Evolutionary conservation across 2,329 filamentous ascomycete species (phyloP), one percentile per base, ranked within the genome.

Genomic region (Claviceps capensis): DNA sequence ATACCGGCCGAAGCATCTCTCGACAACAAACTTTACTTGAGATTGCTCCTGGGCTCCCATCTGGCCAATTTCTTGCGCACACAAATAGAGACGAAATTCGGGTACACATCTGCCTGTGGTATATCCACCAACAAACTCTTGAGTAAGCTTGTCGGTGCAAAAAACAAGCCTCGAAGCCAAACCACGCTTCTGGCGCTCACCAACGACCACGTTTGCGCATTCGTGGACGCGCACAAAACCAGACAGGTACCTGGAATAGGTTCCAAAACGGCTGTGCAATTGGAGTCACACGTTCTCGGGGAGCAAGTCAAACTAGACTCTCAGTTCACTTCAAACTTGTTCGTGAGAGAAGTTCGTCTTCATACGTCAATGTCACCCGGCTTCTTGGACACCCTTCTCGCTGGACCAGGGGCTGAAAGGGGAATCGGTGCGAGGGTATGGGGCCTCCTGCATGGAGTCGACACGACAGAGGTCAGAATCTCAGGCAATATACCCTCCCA

Each of bases 121-220:
- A 81, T 97, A 22, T 85, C 89, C 2, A 94, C 88, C 0, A 91
- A 85, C 61, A 97, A 97, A 66, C 67, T 91, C 5, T 73, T 95
- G 11, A 82, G 86, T 53, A 97, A 97, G 66, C 75, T 97, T 14
- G 86, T 82, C 9, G 91, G 91, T 13, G 86, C 81, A 64, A 72
- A 84, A 53, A 81, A 96, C 64, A 97, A 97, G 68, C 91, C 91
- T 1, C 83, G 83, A 53, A 85, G 81, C 55, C 93, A 97, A 66
- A 97, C 91, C 0, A 88, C 86, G 0, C 71, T 97, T 7, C 68
- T 95, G 44, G 82, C 85, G 5, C 79, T 85, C 1, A 78, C 79
- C 51, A 70, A 72, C 3, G 59, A 68, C 14, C 66, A 82, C 54
- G 75, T 86, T 13, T 72, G 72, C 6, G 63, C 65, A 0, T 97